Conservation (phyloP, 2,329 filamentous ascomycete genomes). For the Colletotrichum filicis region DNA sequence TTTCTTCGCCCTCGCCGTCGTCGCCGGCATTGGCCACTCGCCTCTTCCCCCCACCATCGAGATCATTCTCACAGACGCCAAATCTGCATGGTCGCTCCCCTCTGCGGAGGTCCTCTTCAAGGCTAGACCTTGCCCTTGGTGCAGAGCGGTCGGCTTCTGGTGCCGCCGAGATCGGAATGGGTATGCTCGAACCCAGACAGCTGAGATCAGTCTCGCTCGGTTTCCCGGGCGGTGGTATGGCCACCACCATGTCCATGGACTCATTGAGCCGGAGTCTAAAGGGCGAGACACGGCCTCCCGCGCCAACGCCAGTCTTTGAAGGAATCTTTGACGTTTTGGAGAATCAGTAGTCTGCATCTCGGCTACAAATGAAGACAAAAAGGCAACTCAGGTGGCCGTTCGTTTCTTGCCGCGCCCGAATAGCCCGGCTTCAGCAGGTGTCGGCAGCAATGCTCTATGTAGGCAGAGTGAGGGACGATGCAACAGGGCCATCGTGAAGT, state of each 20-base stretch:
- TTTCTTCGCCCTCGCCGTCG: not conserved
- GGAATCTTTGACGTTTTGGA: slow-evolving; percentile 32
- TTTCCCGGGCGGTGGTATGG: not conserved
- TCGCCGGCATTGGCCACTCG: not conserved
- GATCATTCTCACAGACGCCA: not conserved
- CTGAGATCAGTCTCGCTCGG: slow-evolving; percentile 14
- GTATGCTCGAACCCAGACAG: slow-evolving; percentile 28
- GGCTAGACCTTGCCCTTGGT: slow-evolving; percentile 26
- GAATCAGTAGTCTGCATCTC: slow-evolving; percentile 4
- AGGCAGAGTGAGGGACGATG: not conserved
- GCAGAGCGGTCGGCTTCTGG: slow-evolving; percentile 26
- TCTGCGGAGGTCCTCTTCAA: slow-evolving; percentile 14
- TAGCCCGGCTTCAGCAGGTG: not conserved
- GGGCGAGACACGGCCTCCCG: slow-evolving; percentile 3
- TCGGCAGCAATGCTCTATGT: not conserved
- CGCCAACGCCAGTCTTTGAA: slow-evolving; percentile 15
- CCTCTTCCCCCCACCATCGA: not conserved
- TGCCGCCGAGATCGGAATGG: slow-evolving; percentile 20
- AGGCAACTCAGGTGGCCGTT: not conserved
- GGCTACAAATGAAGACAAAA: not conserved
- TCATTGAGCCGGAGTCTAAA: not conserved
- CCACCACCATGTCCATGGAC: slow-evolving; percentile 1
- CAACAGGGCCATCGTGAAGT: not conserved
- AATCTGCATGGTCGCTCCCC: slow-evolving; percentile 7
- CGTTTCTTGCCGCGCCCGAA: not conserved